A percentile compares a stretch with the other conserved stretches of the same genome.
Conservation (phyloP, 176 grass and related monocot species). For the Zizania latifolia region DNA sequence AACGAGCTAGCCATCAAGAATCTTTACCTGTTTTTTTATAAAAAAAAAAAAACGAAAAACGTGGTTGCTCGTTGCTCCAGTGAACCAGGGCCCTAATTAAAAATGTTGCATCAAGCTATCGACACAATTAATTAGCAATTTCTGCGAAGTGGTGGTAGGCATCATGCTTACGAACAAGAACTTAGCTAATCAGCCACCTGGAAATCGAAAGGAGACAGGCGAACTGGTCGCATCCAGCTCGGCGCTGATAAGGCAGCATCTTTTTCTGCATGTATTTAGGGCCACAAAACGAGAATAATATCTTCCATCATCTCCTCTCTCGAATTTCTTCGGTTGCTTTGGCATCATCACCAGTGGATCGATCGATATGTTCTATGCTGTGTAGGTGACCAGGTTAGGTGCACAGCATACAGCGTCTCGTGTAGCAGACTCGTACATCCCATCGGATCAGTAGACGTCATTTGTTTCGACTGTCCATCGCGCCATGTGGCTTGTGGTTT, state of each 20-base stretch:
- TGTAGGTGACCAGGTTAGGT: neutral
- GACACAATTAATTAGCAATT: neutral
- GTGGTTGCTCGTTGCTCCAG: neutral
- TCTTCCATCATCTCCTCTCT: neutral
- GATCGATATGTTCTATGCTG: neutral
- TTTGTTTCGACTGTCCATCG: neutral
- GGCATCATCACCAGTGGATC: neutral
- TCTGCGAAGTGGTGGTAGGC: neutral
- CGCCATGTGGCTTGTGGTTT: neutral
- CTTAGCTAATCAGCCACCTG: slow-evolving; percentile 4
- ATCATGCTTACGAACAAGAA: neutral
- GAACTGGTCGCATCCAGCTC: neutral
- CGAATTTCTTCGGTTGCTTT: neutral
- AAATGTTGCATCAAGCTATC: neutral
- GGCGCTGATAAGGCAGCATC: slow-evolving; percentile 15
- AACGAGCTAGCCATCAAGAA: neutral
- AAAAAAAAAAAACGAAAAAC: no score
- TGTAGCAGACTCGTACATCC: no score
- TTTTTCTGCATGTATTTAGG: neutral
- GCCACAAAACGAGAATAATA: slow-evolving; percentile 2
- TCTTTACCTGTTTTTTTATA: neutral
- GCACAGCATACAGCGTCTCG: neutral
- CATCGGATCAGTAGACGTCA: neutral
- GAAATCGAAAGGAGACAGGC: slow-evolving; percentile 18
- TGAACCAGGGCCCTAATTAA: neutral